A percentile compares a stretch with the other conserved stretches of the same genome.
These are phyloP conservation scores for Syzygium grande DNA, from an alignment of 345 rosid species.

Conservation along the genomic window DNA sequence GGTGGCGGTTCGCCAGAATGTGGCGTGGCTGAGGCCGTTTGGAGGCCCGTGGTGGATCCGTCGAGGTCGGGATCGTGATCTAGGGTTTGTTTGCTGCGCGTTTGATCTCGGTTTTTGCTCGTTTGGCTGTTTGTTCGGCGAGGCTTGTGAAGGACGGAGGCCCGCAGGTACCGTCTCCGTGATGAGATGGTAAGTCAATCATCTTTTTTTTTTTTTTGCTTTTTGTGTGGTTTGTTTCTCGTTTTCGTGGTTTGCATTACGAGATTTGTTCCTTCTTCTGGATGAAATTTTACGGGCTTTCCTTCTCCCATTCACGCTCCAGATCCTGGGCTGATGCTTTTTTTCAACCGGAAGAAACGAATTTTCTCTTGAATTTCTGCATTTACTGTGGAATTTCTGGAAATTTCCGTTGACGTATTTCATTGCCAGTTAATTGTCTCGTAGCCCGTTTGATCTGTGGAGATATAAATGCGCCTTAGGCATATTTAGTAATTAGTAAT, in stretches of 20 bases:
- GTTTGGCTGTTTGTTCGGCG: slow-evolving; percentile 13
- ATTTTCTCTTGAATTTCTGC: background rate
- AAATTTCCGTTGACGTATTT: background rate
- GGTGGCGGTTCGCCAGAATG: slow-evolving; percentile 54
- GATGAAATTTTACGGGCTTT: background rate
- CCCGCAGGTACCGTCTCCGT: slow-evolving; percentile 35
- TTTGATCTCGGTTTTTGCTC: slow-evolving; percentile 2
- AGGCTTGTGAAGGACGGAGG: slow-evolving; percentile 49
- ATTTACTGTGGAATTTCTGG: background rate
- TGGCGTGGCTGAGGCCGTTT: slow-evolving; percentile 35
- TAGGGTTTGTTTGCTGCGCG: slow-evolving; percentile 46
- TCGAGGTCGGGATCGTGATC: slow-evolving; percentile 46
- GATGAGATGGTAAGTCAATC: slow-evolving; percentile 76
- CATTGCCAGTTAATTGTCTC: background rate
- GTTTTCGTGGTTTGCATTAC: background rate
- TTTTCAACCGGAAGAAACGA: background rate
- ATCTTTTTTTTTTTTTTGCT: background rate
- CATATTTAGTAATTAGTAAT: background rate
- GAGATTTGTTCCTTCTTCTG: background rate
- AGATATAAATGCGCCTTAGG: background rate
- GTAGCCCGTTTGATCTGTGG: background rate
- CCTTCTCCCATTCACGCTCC: background rate
- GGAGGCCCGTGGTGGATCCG: slow-evolving; percentile 20
- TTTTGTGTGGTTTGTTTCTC: background rate
- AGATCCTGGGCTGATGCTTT: background rate